Conservation (phyloP, 768 basidiomycete species). For the Leucosporidium creatinivorum region DNA sequence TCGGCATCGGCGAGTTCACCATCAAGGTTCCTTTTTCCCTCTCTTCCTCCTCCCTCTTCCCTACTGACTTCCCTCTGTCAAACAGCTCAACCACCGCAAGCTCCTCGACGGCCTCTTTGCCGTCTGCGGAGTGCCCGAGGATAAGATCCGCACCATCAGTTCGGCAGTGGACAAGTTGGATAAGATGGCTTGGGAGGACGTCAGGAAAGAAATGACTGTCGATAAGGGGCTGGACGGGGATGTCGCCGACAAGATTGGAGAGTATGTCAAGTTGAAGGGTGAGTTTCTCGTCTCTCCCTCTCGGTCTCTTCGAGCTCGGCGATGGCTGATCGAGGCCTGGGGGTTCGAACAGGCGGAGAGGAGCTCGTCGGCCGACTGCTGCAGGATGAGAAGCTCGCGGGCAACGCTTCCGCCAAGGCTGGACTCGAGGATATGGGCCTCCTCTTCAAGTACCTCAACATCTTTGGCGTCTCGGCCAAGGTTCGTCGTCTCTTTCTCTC, state of each 20-base stretch:
- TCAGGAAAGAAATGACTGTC: slow-evolving; percentile 90
- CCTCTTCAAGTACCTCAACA: slow-evolving; percentile 70
- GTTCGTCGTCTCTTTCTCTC: slow-evolving; percentile 44
- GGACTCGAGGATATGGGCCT: slow-evolving; percentile 80
- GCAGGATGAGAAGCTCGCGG: slow-evolving; percentile 57
- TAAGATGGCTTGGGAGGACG: slow-evolving; percentile 90
- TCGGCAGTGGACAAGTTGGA: slow-evolving; percentile 98
- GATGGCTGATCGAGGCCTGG: too few relatives aligned
- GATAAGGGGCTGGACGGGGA: slow-evolving; percentile 80
- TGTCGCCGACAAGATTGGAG: slow-evolving; percentile 87
- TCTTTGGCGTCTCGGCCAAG: slow-evolving; percentile 71
- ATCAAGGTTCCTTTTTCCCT: slow-evolving; percentile 58
- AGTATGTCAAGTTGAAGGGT: slow-evolving; percentile 87
- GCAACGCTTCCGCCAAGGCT: slow-evolving; percentile 66
- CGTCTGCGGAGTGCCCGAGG: slow-evolving; percentile 83
- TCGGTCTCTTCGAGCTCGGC: too few relatives aligned
- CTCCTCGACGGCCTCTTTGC: slow-evolving; percentile 95
- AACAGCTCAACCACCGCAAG: slow-evolving; percentile 86
- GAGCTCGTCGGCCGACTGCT: slow-evolving; percentile 65
- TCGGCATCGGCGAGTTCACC: slow-evolving; percentile 90
- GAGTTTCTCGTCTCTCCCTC: not conserved
- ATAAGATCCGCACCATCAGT: slow-evolving; percentile 84
- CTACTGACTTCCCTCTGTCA: not conserved
- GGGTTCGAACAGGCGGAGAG: slow-evolving; percentile 55
- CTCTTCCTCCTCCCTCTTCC: not conserved